Evolutionary conservation across 179 eudicot genomes (phyloP).

Genomic region (Nepenthes alata): DNA sequence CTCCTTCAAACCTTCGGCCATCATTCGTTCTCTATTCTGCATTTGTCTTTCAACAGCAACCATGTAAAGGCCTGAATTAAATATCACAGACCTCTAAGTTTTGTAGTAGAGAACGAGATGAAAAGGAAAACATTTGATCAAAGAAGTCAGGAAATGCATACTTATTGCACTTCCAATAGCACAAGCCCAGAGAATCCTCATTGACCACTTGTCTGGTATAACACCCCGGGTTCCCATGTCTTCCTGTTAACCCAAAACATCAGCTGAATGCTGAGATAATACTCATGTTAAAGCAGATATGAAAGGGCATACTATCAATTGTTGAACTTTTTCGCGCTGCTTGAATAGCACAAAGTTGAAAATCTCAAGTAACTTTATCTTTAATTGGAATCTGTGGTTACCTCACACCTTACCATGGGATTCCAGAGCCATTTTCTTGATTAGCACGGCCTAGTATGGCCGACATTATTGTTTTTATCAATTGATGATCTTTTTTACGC

Average conservation of each 20-base stretch:
- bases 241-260: slow-evolving; percentile 8
- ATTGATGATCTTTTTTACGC: no score
- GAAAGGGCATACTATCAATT: no score
- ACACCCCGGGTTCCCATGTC: slow-evolving; percentile 64
- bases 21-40: slow-evolving; percentile 53
- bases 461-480: no score
- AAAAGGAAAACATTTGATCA: not conserved
- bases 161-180: slow-evolving; percentile 86
- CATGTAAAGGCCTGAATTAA: slow-evolving; percentile 64
- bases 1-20: slow-evolving; percentile 49
- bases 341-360: no score
- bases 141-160: slow-evolving; percentile 14
- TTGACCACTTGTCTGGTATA: slow-evolving; percentile 82
- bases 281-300: no score
- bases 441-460: no score
- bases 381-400: no score
- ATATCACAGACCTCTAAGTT: not conserved
- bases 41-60: slow-evolving; percentile 86
- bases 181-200: slow-evolving; percentile 70
- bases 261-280: not conserved
- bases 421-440: no score
- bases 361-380: no score
- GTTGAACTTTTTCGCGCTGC: no score
- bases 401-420: no score
- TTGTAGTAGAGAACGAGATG: not conserved